Evolutionary conservation across 768 basidiomycete species (phyloP).

Genomic region (Phylloporus sp.): DNA sequence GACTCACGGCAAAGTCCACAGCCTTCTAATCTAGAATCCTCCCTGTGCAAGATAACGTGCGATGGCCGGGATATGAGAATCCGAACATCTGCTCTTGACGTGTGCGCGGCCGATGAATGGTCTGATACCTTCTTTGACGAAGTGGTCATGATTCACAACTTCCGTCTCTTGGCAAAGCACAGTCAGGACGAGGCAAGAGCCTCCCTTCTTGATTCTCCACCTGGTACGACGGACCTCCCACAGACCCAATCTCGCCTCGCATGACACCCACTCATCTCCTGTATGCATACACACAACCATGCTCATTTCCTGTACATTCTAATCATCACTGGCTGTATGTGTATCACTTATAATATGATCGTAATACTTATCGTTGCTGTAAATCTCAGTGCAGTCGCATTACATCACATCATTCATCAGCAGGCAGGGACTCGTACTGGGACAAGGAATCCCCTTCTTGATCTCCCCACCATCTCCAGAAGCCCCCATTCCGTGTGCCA

Average conservation of each 20-base stretch:
- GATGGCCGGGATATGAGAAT: conserved; percentile 43
- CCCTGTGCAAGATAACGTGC: conserved; percentile 33
- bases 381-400: conserved; percentile 21
- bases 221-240: conserved; percentile 21
- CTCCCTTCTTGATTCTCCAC: conserved; percentile 23
- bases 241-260: conserved; percentile 16
- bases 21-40: conserved; percentile 33
- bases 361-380: conserved; percentile 29
- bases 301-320: conserved; percentile 33
- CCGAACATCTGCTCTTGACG: conserved; percentile 44
- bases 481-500: conserved; percentile 18
- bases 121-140: conserved; percentile 61
- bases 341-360: conserved; percentile 31
- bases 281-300: conserved; percentile 31
- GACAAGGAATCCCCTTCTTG: conserved; percentile 9
- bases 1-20: conserved; percentile 35
- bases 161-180: conserved; percentile 36
- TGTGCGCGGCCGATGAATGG: conserved; percentile 47
- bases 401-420: conserved; percentile 19
- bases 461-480: conserved; percentile 24
- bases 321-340: conserved; percentile 29
- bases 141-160: conserved; percentile 56
- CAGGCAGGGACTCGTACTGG: conserved; percentile 14
- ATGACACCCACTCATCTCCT: conserved; percentile 24
- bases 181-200: conserved; percentile 35